Evolutionary conservation across 169 alveolate genomes (phyloP), one percentile per base, ranked within the genome.

Genomic region (Plasmodium berghei): DNA sequence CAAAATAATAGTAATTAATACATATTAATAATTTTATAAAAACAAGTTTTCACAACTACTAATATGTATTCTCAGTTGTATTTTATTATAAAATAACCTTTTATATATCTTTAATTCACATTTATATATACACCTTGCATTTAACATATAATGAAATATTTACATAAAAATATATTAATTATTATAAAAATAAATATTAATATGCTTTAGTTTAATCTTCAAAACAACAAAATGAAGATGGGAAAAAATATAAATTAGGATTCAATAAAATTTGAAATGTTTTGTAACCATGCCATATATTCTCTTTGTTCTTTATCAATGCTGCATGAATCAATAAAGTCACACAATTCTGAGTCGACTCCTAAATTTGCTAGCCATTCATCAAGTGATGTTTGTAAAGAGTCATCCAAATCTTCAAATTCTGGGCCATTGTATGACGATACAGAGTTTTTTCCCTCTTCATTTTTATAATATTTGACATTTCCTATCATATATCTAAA

Each of bases 351-450:
- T 34, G 93, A 83, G 70, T 92, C 96, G 14, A 96, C 93, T 52
- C 98, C 98, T 48, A 94, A 91, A 87, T 95, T 91, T 26, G 94
- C 95, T 74, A 94, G 87, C 95, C 96, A 94, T 73, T 94, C 97
- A 73, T 91, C 97, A 87, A 94, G 93, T 42, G 96, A 89, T 54
- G 96, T 96, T 93, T 96, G 98, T 77, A 96, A 88, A 45, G 95
- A 89, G 90, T 96, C 98, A 80, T 95, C 98, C 48, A 96, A 85
- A 71, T 96, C 98, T 86, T 96, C 98, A 66, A 96, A 96, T 93
- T 96, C 97, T 3, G 98, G 98, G 18, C 98, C 98, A 85, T 96
- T 96, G 94, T 95, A 96, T 26, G 94, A 73, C 16, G 97, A 46
- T 58, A 92, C 97, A 28, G 97, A 94, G 70, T 94, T 94, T 92